Base-by-base conservation (phyloP, 257 asterid species). In the Thymus mandschuricus region DNA sequence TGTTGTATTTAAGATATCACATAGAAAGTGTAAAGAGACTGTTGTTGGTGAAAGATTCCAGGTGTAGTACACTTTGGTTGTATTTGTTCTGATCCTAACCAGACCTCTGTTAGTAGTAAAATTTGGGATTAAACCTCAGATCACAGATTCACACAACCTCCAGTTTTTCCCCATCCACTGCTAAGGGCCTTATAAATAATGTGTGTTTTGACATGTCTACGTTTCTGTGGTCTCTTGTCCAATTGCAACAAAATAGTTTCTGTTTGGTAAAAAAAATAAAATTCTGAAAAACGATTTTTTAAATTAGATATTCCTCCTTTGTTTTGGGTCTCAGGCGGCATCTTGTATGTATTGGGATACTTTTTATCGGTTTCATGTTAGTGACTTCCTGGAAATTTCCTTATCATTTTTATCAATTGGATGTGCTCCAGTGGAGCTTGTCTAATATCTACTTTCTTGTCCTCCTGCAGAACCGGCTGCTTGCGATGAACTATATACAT, bases 401-500 rank as follows among this genome's bases (percentile, higher is more conserved):
- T 30, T 57, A 34, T 63, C 59, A 11, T 8, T 75, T 56, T 55
- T 52, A 41, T 56, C 51, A 35, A 29, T 56, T 31, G 35, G 28
- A 41, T 44, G 31, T 10, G 28, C 71, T 63, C 60, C 52, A 75
- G 11, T 44, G 65, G 34, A 56, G 31, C 44, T 52, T 41, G 71
- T 55, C 59, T 70, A 21, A 64, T 27, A 48, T 64, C 68, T 64
- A 64, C 75, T 28, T 46, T 59, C 68, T 61, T 29, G 28, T 69
- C 63, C 58, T 78, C 72, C 69, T 84, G 86, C 96, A 95, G 99
- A 95, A 95, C 69, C 98, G 99, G 56, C 80, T 92, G 89, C 96
- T 95, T 75, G 99, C 99, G n/a, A 84, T 95, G 98, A 95, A 95
- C 88, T 95, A 95, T 88, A 92, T 92, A 75, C 82, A 92, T 73